phyloP scores from a whole-genome alignment of 139 green algal species.

The Zygnema cylindricum region DNA sequence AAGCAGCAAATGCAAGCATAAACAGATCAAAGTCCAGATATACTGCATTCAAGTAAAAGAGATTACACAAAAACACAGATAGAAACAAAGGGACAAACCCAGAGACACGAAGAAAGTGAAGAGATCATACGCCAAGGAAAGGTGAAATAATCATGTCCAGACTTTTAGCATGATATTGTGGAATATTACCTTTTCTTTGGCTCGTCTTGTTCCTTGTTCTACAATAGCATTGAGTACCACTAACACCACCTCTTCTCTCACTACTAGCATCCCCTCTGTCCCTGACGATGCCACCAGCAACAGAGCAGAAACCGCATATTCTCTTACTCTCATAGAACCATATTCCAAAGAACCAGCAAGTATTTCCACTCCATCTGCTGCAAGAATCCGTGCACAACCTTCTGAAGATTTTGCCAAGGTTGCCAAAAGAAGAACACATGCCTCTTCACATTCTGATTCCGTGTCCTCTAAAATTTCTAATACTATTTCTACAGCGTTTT shows the following conservation, averaged over 20 bases:
- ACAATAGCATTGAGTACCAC: neutral
- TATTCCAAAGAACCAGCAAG: neutral
- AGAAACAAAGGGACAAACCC: too few relatives aligned
- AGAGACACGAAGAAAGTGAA: too few relatives aligned
- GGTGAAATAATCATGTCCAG: too few relatives aligned
- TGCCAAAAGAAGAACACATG: neutral
- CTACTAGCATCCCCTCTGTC: neutral
- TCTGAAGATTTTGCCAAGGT: neutral
- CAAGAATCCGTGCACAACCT: neutral
- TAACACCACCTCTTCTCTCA: neutral
- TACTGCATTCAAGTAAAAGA: too few relatives aligned
- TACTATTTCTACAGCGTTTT: neutral
- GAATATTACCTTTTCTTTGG: neutral
- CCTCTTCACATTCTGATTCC: neutral
- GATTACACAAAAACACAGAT: too few relatives aligned
- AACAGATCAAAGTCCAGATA: too few relatives aligned
- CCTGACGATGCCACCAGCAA: neutral
- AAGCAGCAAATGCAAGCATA: too few relatives aligned
- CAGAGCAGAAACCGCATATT: neutral
- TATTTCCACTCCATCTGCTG: neutral
- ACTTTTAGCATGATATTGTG: too few relatives aligned
- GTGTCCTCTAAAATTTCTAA: neutral
- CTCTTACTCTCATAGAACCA: neutral
- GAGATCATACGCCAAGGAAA: too few relatives aligned
- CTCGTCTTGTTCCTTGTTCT: neutral